Evolutionary conservation across 306 rosid genomes (phyloP).

Genomic region (Vigna trinervia): DNA sequence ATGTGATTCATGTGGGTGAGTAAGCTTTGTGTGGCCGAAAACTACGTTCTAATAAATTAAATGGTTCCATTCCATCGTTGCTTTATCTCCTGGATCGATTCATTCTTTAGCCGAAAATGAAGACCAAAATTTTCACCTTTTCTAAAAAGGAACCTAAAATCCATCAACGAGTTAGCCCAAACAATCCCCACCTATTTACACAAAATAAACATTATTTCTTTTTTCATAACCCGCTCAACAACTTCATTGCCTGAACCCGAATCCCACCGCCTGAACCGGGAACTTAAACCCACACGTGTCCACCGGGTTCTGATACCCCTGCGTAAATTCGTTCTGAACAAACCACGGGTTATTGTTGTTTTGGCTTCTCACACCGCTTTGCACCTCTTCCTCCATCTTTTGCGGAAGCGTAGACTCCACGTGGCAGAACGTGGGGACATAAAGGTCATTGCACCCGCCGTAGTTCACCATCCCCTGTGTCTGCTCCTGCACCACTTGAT

Average conservation of each 20-base stretch:
- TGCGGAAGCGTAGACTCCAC: slow-evolving; percentile 40
- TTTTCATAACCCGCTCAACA: background rate
- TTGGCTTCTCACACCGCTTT: slow-evolving; percentile 66
- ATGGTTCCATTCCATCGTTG: slow-evolving; percentile 31
- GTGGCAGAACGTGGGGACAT: slow-evolving; percentile 58
- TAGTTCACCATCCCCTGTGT: slow-evolving; percentile 50
- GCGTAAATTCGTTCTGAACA: slow-evolving; percentile 54
- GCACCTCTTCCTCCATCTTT: slow-evolving; percentile 77
- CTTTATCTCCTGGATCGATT: slow-evolving; percentile 20
- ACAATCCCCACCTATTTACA: slow-evolving; percentile 77
- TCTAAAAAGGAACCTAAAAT: slow-evolving; percentile 38
- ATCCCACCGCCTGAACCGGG: slow-evolving; percentile 56
- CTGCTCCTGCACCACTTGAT: slow-evolving; percentile 35
- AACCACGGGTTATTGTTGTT: slow-evolving; percentile 49
- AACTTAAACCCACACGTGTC: slow-evolving; percentile 66
- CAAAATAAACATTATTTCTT: background rate
- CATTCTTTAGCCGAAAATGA: slow-evolving; percentile 47
- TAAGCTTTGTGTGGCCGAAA: background rate
- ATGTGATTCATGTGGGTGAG: slow-evolving; percentile 45
- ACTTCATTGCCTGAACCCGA: slow-evolving; percentile 58
- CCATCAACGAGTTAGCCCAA: slow-evolving; percentile 56
- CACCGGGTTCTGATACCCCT: slow-evolving; percentile 47
- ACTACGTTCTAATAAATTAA: slow-evolving; percentile 26
- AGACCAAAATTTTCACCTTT: slow-evolving; percentile 42
- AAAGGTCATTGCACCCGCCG: slow-evolving; percentile 48